Percentiles rank a stretch among this genome's conserved stretches.
These are phyloP conservation scores for Petunia hybrid DNA, from an alignment of 305 asterid species.

Conservation along the genomic window DNA sequence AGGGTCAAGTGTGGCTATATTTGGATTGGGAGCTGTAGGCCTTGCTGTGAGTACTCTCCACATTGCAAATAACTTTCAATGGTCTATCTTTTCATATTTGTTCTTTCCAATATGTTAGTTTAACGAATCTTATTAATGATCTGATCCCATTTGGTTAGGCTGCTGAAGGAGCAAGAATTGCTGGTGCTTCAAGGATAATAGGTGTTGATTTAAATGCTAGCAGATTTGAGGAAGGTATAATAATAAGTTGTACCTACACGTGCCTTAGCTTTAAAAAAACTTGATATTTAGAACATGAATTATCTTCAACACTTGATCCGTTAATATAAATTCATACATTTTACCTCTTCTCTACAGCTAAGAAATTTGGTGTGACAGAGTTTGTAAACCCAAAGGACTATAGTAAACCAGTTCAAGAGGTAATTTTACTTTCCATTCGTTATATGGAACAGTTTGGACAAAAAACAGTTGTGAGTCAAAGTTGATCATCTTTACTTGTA, in stretches of 20 bases:
- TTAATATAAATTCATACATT: not conserved
- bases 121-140: not conserved
- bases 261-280: not conserved
- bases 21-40: constrained; percentile 91
- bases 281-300: not conserved
- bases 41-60: constrained; percentile 67
- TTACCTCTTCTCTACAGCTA: constrained; percentile 52
- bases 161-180: constrained; percentile 87
- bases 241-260: not conserved
- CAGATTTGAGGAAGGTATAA: constrained; percentile 62
- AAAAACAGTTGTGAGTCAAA: not conserved
- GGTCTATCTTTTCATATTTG: not conserved
- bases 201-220: constrained; percentile 71
- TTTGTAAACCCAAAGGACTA: constrained; percentile 84
- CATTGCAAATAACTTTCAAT: not conserved
- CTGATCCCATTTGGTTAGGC: constrained; percentile 52
- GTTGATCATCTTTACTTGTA: not conserved
- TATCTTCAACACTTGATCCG: not conserved
- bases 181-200: constrained; percentile 78
- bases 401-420: constrained; percentile 60
- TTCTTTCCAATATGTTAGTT: not conserved
- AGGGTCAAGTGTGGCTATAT: constrained; percentile 79
- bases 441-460: not conserved
- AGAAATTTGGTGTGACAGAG: constrained; percentile 81
- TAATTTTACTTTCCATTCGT: constrained; percentile 31